These are phyloP conservation scores for Leishmania amazonensis DNA, from an alignment of 208 protist genomes.

Conservation along the genomic window DNA sequence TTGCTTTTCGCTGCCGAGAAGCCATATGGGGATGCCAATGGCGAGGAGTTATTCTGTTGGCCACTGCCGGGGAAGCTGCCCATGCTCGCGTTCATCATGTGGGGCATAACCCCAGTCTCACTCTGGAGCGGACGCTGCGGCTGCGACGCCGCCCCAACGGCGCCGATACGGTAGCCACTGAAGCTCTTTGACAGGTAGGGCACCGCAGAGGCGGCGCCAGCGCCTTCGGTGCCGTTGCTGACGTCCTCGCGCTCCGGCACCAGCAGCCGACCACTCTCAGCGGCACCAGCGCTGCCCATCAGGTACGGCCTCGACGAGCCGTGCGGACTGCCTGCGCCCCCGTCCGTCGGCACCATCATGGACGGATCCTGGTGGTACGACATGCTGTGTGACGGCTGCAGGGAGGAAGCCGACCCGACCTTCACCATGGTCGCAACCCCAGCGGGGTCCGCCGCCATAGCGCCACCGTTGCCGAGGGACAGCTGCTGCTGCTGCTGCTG, in stretches of 20 bases:
- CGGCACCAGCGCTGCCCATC: not conserved
- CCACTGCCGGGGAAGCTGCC: slow-evolving; percentile 20
- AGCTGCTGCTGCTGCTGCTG: slow-evolving; percentile 31
- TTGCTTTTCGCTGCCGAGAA: slow-evolving; percentile 5
- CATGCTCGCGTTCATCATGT: slow-evolving; percentile 11
- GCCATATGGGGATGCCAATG: not conserved
- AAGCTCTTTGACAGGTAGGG: slow-evolving; percentile 18
- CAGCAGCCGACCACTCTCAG: slow-evolving; percentile 15
- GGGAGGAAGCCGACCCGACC: slow-evolving; percentile 1
- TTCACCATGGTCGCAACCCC: not conserved
- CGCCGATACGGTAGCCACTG: slow-evolving; percentile 6
- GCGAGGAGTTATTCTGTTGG: not conserved
- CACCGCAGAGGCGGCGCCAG: not conserved
- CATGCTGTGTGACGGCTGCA: slow-evolving; percentile 9
- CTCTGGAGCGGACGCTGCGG: not conserved
- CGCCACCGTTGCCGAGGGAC: not conserved
- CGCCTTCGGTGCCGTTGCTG: not conserved
- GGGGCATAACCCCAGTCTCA: slow-evolving; percentile 3
- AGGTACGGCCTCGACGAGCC: slow-evolving; percentile 2
- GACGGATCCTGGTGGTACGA: slow-evolving; percentile 2
- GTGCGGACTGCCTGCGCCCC: not conserved
- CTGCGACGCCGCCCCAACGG: not conserved
- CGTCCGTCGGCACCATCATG: not conserved
- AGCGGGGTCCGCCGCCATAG: not conserved
- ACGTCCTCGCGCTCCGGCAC: slow-evolving; percentile 22